Evolutionary conservation across 257 asterid species (phyloP), one percentile per base, ranked within the genome.

Genomic region (Fraxinus excelsior): DNA sequence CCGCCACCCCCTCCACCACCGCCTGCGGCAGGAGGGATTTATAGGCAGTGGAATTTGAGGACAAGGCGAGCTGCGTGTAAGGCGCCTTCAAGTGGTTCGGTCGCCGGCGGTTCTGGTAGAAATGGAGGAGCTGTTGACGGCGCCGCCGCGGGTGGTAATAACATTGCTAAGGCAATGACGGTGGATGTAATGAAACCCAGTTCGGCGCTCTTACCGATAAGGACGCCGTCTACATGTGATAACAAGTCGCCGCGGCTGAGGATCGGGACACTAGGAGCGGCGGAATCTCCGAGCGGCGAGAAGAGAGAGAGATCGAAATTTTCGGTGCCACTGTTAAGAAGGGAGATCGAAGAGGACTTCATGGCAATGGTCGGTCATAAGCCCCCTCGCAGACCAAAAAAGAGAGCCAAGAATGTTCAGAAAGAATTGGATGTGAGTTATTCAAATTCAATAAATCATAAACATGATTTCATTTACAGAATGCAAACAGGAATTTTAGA

Each of bases 281-380:
- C 85, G 74, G 68, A 71, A 14, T 34, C 80, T 29, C 78, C 87
- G 34, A 69, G 78, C 60, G 88, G 77, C 53, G 91, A 84, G 83
- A 84, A 84, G 82, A 82, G 62, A 80, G 92, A 89, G 76, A 80
- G 92, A 86, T 76, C 80, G 12, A 95, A 89, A 71, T 93, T 91
- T 58, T 85, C 98, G 14, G 91, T 89, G 0, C 1, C 93, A 4
- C 92, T 95, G 21, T 73, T 92, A 0, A 88, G 86, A 28, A 70
- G 81, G 71, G 97, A 91, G n/a, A 93, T 95, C 80, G 98, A 91
- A 60, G 96, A 93, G 58, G 99, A 95, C 87, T 93, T 92, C 84
- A 69, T 88, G 75, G 82, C 90, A 0, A 83, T 88, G 51, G 87
- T 89, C 9, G 92, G 92, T 4, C 94, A 86, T 71, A 77, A 94